phyloP scores from a whole-genome alignment of 495 filamentous ascomycete species.

The Neurospora tetrasperma region DNA sequence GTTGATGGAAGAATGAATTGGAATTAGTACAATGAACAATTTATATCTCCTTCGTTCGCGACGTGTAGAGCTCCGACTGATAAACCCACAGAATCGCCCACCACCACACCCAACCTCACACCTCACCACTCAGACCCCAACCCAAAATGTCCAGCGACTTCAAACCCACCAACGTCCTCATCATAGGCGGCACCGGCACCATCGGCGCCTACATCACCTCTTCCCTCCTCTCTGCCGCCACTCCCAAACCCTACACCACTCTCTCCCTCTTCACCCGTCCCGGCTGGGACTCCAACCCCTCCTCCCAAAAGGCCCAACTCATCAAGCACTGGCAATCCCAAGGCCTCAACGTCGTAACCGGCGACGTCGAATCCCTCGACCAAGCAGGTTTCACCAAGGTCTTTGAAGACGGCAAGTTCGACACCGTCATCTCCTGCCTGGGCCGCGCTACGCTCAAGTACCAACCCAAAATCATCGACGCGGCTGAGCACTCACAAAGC shows the following conservation, averaged over 20 bases:
- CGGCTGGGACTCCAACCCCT: conserved; percentile 23
- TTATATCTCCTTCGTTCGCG: neutral
- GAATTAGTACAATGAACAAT: neutral
- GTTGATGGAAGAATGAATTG: neutral
- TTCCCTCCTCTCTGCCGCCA: conserved; percentile 39
- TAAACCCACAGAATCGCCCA: neutral
- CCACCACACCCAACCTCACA: neutral
- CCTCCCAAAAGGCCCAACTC: conserved; percentile 35
- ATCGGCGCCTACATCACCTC: conserved; percentile 57
- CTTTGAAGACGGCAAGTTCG: conserved; percentile 40
- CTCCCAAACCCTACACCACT: conserved; percentile 33
- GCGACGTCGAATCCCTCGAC: conserved; percentile 42
- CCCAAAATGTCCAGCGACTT: conserved; percentile 16
- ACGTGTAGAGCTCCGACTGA: neutral
- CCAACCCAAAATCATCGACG: conserved; percentile 48
- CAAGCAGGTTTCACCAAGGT: conserved; percentile 36
- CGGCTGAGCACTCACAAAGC: conserved; percentile 43
- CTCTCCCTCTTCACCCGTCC: conserved; percentile 56
- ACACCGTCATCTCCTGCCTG: conserved; percentile 56
- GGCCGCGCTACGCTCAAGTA: conserved; percentile 47
- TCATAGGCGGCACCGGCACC: conserved; percentile 60
- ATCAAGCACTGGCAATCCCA: conserved; percentile 38
- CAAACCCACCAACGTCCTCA: conserved; percentile 43
- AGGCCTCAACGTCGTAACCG: conserved; percentile 48
- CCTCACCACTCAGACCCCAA: neutral